phyloP scores from a whole-genome alignment of 305 asterid genomes.

The Fraxinus ornus region DNA sequence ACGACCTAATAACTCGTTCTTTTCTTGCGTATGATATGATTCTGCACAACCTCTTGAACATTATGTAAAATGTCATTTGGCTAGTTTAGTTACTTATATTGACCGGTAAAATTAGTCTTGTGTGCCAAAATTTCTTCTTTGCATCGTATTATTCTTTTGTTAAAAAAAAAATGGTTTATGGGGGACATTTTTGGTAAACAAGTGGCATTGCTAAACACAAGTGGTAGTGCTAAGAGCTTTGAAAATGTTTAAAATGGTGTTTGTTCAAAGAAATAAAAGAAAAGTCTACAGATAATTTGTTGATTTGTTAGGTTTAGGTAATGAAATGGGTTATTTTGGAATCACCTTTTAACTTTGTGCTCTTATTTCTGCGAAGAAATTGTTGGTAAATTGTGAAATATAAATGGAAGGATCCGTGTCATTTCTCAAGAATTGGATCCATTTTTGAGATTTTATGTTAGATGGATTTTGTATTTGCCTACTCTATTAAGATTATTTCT shows the following conservation, averaged over 20 bases:
- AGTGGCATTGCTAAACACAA: neutral
- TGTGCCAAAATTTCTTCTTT: neutral
- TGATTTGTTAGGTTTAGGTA: neutral
- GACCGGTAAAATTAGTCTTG: slow-evolving; percentile 1
- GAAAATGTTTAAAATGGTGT: neutral
- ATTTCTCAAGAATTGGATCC: neutral
- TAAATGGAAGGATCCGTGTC: neutral
- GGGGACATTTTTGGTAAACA: neutral
- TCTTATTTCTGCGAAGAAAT: neutral
- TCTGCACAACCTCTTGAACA: neutral
- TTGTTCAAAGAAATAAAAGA: neutral
- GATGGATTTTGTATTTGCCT: neutral
- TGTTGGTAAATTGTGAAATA: neutral
- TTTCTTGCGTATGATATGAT: neutral
- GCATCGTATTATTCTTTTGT: neutral
- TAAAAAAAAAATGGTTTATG: neutral
- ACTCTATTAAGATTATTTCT: neutral
- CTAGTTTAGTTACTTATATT: neutral
- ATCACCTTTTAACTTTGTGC: neutral
- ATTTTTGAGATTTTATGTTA: too few species aligned
- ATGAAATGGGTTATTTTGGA: neutral
- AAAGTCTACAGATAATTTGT: neutral
- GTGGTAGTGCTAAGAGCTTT: neutral
- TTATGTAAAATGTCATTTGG: slow-evolving; percentile 8
- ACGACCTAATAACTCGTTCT: slow-evolving; percentile 12